phyloP scores from a whole-genome alignment of 116 monocot species.

The Zostera marina region DNA sequence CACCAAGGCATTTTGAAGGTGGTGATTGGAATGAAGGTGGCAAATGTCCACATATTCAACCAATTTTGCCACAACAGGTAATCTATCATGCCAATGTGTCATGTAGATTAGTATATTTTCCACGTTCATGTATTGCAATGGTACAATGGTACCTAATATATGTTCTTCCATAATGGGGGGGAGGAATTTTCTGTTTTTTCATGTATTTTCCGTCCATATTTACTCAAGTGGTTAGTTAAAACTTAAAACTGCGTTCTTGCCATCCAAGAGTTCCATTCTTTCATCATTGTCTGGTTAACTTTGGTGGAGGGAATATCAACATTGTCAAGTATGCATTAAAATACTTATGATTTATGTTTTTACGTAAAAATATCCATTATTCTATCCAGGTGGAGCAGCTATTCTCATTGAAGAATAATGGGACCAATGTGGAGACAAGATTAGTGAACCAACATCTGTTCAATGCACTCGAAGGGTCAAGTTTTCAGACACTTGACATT shows the following conservation, averaged over 20 bases:
- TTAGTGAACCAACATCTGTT: constrained; percentile 58
- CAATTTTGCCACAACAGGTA: constrained; percentile 31
- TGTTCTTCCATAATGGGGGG: no score
- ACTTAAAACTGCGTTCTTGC: no score
- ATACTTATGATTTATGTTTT: not conserved
- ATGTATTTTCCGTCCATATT: no score
- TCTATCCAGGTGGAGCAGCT: constrained; percentile 51
- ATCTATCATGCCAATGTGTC: not conserved
- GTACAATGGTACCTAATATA: no score
- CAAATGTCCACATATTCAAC: constrained; percentile 44
- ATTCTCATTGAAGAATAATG: constrained; percentile 55
- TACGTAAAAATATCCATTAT: not conserved
- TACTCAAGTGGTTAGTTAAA: no score
- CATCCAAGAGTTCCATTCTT: no score
- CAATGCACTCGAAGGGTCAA: constrained; percentile 43
- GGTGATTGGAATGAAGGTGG: constrained; percentile 95
- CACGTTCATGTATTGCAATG: no score
- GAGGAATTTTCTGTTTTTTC: no score
- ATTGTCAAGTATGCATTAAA: not conserved
- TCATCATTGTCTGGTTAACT: no score
- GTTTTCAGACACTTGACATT: constrained; percentile 45
- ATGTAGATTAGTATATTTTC: no score
- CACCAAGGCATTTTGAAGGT: constrained; percentile 99
- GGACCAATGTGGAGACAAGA: constrained; percentile 58
- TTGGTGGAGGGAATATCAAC: no score